Base-by-base conservation (phyloP, 83 land plant genomes). In the Diphasiastrum complanatum region DNA sequence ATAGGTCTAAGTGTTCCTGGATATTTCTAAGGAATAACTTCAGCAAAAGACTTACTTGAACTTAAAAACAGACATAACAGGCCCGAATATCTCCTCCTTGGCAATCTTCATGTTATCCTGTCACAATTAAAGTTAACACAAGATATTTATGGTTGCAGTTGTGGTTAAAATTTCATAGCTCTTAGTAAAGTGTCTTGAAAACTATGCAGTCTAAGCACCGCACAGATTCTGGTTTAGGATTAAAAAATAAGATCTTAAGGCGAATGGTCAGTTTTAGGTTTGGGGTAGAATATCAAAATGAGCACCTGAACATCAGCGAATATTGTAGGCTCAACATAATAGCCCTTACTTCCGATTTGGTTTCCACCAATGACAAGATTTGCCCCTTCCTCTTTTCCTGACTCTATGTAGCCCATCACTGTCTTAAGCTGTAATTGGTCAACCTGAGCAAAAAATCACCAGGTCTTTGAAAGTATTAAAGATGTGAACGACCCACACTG, bases 11-110 rank as follows among this genome's bases (percentile, higher is more conserved):
- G n/a, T 19, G 23, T 4, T 47, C 5, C 4, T 5, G 23, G 4
- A 5, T 16, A 19, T 4, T 47, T 5, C 8, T 55, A 1, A 19
- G 5, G 1, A 55, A 1, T 28, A 0, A 10, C 26, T 28, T 0
- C 14, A 26, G 27, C 4, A 47, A 23, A 22, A 16, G 32, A 0
- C 0, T 34, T 69, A 87, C 92, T 81, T 87, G 80, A 87, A 87
- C 52, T 76, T 81, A 66, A 84, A 67, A 16, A 87, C 29, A 1
- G 83, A 71, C 83, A 87, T 74, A 5, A 87, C 93, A 32, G 89
- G 85, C 25, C 90, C 90, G 67, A 85, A 85, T 64, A 85, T 85
- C 47, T 85, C 86, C 3, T 85, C 86, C 23, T 65, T 47, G 0
- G 77, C 85, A 20, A 85, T 79, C 19, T 33, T 29, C 85, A 82